Evolutionary conservation across 2,329 filamentous ascomycete species (phyloP).

Genomic region (Coniochaeta pulveracea): DNA sequence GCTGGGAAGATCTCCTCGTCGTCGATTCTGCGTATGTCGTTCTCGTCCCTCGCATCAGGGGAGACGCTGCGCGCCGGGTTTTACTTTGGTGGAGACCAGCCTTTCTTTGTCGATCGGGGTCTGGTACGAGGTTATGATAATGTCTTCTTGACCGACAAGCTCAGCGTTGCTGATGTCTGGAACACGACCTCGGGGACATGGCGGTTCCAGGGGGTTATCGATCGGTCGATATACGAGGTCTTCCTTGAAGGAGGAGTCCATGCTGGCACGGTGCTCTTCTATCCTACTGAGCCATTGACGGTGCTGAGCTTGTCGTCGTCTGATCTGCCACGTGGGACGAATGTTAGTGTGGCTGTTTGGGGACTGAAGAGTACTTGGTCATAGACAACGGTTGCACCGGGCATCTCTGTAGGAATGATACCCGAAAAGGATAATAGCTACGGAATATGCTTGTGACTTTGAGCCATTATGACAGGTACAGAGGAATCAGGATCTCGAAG

Average conservation of each 20-base stretch:
- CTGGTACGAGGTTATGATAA: conserved; percentile 24
- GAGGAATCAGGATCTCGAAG: too few species aligned
- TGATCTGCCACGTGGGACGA: conserved; percentile 21
- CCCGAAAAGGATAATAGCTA: too few species aligned
- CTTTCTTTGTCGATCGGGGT: conserved; percentile 39
- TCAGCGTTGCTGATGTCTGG: conserved; percentile 20
- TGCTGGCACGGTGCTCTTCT: conserved; percentile 38
- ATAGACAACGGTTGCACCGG: too few species aligned
- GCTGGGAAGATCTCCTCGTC: conserved; percentile 11
- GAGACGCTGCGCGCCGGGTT: conserved; percentile 39
- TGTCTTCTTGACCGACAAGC: conserved; percentile 43
- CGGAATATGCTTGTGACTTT: too few species aligned
- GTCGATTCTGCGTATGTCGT: conserved; percentile 16
- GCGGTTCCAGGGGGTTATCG: conserved; percentile 35
- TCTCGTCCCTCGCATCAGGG: conserved; percentile 30
- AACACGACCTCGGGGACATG: conserved; percentile 10
- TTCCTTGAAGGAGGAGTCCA: conserved; percentile 40
- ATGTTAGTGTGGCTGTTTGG: conserved; percentile 23
- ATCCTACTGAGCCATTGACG: conserved; percentile 29
- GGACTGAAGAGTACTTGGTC: conserved; percentile 25
- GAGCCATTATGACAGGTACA: too few species aligned
- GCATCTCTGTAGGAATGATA: too few species aligned
- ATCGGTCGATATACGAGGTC: conserved; percentile 42
- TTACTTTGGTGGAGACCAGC: conserved; percentile 32
- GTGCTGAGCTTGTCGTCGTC: conserved; percentile 20